phyloP scores from a whole-genome alignment of 768 basidiomycete species.

The Macrocybe gigantea region DNA sequence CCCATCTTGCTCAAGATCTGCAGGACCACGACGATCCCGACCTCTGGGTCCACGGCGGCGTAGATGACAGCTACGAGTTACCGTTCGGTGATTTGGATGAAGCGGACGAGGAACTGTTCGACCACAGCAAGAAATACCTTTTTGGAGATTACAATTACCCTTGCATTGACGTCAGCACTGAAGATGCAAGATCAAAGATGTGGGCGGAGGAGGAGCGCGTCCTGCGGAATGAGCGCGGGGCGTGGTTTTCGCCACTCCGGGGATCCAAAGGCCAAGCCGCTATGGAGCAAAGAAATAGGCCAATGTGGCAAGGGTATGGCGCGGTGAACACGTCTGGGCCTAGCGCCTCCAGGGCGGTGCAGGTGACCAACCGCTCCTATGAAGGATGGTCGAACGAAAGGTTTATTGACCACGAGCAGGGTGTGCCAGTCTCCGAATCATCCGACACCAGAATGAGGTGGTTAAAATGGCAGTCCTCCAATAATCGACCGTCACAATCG shows the following conservation, averaged over 20 bases:
- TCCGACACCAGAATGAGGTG: too few relatives aligned
- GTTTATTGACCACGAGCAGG: conserved; percentile 43
- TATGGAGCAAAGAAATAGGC: conserved; percentile 29
- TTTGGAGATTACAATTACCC: conserved; percentile 94
- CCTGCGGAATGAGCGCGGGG: conserved; percentile 66
- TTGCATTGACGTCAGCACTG: conserved; percentile 80
- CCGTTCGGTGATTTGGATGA: conserved; percentile 67
- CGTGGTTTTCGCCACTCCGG: conserved; percentile 61
- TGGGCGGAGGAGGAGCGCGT: conserved; percentile 88
- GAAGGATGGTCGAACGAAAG: conserved; percentile 11
- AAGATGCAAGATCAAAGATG: conserved; percentile 55
- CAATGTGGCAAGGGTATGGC: conserved; percentile 53
- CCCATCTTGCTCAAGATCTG: conserved; percentile 60
- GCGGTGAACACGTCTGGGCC: conserved; percentile 34
- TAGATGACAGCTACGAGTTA: conserved; percentile 46
- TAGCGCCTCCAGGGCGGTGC: conserved; percentile 3
- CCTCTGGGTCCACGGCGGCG: conserved; percentile 28
- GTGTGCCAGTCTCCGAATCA: conserved; percentile 31
- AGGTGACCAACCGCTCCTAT: neutral
- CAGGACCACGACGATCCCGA: conserved; percentile 34
- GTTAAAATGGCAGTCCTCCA: conserved; percentile 29
- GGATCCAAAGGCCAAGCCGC: conserved; percentile 37
- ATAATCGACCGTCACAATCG: neutral
- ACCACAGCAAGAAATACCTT: conserved; percentile 68
- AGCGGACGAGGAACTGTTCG: conserved; percentile 72